Conservation (phyloP, 495 filamentous ascomycete genomes). For the Paragyromitra xinjiangensis region DNA sequence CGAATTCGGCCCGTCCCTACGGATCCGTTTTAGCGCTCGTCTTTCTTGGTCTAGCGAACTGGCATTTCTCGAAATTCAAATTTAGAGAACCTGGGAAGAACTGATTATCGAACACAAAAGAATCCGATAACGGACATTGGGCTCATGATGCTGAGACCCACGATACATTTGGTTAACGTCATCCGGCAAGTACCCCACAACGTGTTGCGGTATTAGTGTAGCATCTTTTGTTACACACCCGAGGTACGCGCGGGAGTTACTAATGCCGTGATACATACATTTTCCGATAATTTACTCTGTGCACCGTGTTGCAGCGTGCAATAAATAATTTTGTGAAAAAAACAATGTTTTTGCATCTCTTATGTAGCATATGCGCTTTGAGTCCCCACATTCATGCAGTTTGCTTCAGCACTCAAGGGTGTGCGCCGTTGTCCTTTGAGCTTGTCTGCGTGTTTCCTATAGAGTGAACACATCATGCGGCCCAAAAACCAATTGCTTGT, state of each 20-base stretch:
- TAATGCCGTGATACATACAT: conserved; percentile 7
- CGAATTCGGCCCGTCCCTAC: conserved; percentile 11
- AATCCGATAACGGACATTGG: conserved; percentile 29
- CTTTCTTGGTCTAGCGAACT: conserved; percentile 4
- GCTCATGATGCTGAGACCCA: conserved; percentile 1
- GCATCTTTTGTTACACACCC: conserved; percentile 18
- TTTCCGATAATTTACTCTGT: not conserved
- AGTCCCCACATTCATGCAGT: conserved; percentile 6
- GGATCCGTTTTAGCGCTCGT: conserved; percentile 4
- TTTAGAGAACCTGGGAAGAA: conserved; percentile 9
- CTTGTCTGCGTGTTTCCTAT: conserved; percentile 13
- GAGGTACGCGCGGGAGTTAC: conserved; percentile 31
- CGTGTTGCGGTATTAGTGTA: not conserved
- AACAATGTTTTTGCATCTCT: not conserved
- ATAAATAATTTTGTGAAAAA: conserved; percentile 1
- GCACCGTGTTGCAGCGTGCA: not conserved
- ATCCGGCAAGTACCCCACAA: conserved; percentile 36
- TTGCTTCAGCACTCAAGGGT: not conserved
- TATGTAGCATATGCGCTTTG: not conserved
- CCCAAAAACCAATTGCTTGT: conserved; percentile 18
- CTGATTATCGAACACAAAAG: conserved; percentile 1
- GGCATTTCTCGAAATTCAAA: conserved; percentile 11
- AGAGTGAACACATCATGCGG: conserved; percentile 25
- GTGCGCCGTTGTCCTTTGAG: too few relatives aligned
- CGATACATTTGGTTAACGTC: conserved; percentile 23